Evolutionary conservation across 2,329 filamentous ascomycete species (phyloP).

Genomic region (Leptosphaerulina australis): DNA sequence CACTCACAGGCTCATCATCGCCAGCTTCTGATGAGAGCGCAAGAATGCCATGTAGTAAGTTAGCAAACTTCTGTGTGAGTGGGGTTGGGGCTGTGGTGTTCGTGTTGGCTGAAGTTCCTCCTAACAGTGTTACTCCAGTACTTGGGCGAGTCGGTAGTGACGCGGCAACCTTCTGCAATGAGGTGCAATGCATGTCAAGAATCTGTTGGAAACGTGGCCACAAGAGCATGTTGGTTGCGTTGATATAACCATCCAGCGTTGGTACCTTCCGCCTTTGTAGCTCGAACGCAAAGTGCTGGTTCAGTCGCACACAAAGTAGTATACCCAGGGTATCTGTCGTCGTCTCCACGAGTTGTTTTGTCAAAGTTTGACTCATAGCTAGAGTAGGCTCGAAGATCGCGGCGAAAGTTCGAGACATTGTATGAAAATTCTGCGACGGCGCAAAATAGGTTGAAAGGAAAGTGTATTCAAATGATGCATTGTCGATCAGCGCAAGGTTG

Average conservation of each 20-base stretch:
- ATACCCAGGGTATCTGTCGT: conserved; percentile 86
- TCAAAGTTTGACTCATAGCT: conserved; percentile 76
- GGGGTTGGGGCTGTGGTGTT: conserved; percentile 83
- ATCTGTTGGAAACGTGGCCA: conserved; percentile 95
- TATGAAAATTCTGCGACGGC: conserved; percentile 73
- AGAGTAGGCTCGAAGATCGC: conserved; percentile 92
- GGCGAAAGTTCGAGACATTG: conserved; percentile 80
- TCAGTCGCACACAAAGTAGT: conserved; percentile 88
- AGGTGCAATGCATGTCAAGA: conserved; percentile 92
- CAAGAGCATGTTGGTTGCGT: conserved; percentile 91
- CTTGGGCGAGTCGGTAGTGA: conserved; percentile 48
- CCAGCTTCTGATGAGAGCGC: conserved; percentile 85
- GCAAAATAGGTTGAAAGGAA: conserved; percentile 92
- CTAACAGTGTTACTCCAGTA: conserved; percentile 43
- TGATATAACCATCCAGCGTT: conserved; percentile 87
- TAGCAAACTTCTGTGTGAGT: conserved; percentile 92
- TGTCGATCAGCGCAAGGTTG: conserved; percentile 91
- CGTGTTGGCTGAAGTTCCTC: conserved; percentile 53
- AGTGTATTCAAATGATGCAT: conserved; percentile 91
- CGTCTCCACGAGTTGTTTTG: conserved; percentile 75
- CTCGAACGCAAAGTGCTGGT: conserved; percentile 93
- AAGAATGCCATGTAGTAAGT: conserved; percentile 85
- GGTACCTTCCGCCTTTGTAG: conserved; percentile 90
- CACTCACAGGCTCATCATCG: conserved; percentile 89
- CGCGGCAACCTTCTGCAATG: conserved; percentile 67